These are phyloP conservation scores for Cyclospora cayetanensis DNA, from an alignment of 169 alveolate genomes.

Conservation along the genomic window DNA sequence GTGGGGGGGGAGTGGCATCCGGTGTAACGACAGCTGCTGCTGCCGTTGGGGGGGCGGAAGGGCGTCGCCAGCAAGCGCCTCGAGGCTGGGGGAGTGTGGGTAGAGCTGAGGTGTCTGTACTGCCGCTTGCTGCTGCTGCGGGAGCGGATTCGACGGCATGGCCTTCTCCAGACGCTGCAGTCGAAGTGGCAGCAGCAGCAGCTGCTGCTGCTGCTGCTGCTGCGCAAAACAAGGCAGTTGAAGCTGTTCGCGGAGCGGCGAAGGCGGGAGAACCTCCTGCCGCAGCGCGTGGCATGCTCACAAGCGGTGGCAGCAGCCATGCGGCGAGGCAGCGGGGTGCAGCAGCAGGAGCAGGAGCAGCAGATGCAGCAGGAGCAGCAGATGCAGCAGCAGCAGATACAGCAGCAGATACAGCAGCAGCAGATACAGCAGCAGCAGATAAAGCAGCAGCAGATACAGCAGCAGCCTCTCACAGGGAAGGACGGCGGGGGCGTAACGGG, in stretches of 20 bases:
- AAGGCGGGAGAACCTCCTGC: too few relatives aligned
- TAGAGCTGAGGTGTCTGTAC: neutral
- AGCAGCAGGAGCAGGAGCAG: neutral
- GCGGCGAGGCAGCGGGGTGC: neutral
- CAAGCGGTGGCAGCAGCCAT: too few relatives aligned
- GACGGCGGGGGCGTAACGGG: slow-evolving; percentile 23
- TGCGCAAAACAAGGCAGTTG: neutral
- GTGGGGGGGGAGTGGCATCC: too few relatives aligned
- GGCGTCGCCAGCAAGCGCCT: neutral
- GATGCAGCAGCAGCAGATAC: neutral
- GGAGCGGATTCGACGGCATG: neutral
- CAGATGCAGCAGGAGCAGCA: neutral
- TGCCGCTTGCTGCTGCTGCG: slow-evolving; percentile 24
- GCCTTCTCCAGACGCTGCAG: slow-evolving; percentile 33
- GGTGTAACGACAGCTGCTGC: too few relatives aligned
- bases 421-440: neutral
- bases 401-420: slow-evolving; percentile 19
- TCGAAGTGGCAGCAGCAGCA: slow-evolving; percentile 32
- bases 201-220: neutral
- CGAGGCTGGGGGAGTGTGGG: slow-evolving; percentile 14
- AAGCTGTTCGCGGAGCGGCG: too few relatives aligned
- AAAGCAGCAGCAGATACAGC: slow-evolving; percentile 36
- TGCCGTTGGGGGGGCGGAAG: neutral
- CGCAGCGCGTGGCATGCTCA: too few relatives aligned
- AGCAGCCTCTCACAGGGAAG: slow-evolving; percentile 37